Evolutionary conservation across 1,139 yeast species (phyloP), one percentile per base, ranked within the genome.

Genomic region (Trichomonascaceae sp.): DNA sequence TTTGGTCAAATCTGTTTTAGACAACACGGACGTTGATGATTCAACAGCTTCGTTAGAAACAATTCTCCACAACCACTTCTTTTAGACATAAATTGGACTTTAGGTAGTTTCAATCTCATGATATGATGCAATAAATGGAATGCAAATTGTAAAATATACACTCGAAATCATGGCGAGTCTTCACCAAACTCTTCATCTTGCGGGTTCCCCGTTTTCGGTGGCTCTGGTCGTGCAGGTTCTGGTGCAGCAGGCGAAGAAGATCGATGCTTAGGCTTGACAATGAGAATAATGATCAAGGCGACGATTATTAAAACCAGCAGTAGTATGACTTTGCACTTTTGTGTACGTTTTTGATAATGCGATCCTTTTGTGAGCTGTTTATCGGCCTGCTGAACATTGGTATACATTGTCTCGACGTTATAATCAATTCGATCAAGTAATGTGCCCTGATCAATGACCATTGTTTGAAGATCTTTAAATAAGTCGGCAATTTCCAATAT

Each of bases 361-460:
- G 86, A 83, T 0, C 98, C 98, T 61, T 82, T 77, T 20, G 80
- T 74, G 56, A 93, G 74, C 70, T 93, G 95, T 60, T 82, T 81
- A 58, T 87, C 88, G 0, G 97, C 95, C 43, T 77, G 79, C 63
- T 84, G 82, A 57, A 93, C 80, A 61, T 89, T 87, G 48, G 82
- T 82, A 4, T 82, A 86, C 38, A 96, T 86, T 58, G 82, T 84
- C 58, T 86, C 87, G 57, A 95, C 74, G 66, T 95, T 93, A 70
- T 91, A 91, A 70, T 90, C 99, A 55, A 93, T 91, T 60, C 98
- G 75, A 69, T 93, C 99, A 56, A 93, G 76, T 48, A 93, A 77
- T 0, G 97, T 89, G 1, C 99, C 99, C 70, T 93, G 99, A 66
- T 95, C 98, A 56, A 93, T 87, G 50, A 93, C 90, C 77, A 95